Percentiles rank a stretch among this genome's conserved stretches.
Conservation (phyloP, 2,329 filamentous ascomycete species). For the Colletotrichum endophyticum region DNA sequence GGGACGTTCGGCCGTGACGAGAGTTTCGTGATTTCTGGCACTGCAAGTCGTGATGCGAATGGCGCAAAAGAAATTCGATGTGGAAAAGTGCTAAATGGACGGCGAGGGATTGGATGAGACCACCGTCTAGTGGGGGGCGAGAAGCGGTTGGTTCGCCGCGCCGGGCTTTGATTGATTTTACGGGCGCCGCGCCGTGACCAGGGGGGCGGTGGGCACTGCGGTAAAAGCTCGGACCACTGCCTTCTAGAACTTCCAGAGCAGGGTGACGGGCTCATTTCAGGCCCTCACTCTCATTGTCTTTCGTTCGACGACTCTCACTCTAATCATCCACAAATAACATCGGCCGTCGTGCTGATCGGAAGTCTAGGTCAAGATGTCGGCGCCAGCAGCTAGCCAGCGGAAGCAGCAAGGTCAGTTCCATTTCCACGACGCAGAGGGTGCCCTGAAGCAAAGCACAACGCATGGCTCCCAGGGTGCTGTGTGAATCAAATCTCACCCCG, state of each 20-base stretch:
- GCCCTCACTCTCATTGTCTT: not conserved
- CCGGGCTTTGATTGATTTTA: conserved; percentile 1
- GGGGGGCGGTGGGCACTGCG: not conserved
- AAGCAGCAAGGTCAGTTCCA: conserved; percentile 72
- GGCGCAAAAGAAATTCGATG: conserved; percentile 1
- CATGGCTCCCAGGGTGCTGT: not conserved
- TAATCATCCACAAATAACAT: not conserved
- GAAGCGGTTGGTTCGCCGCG: not conserved
- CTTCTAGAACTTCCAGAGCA: conserved; percentile 13
- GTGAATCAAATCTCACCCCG: not conserved
- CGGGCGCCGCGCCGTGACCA: not conserved
- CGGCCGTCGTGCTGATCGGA: not conserved
- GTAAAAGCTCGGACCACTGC: conserved; percentile 20
- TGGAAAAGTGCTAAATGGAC: conserved; percentile 1
- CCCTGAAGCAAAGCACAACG: not conserved
- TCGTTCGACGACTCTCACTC: not conserved
- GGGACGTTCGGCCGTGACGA: not conserved
- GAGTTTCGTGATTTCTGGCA: not conserved
- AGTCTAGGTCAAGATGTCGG: conserved; percentile 42
- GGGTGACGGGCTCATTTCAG: not conserved
- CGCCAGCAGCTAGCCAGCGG: conserved; percentile 57
- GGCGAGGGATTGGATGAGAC: conserved; percentile 10
- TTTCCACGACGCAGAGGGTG: not conserved
- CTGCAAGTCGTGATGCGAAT: not conserved
- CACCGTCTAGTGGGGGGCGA: not conserved